Evolutionary conservation across 2,329 filamentous ascomycete species (phyloP).

Genomic region (Graphilbum ipis-grandicollis): DNA sequence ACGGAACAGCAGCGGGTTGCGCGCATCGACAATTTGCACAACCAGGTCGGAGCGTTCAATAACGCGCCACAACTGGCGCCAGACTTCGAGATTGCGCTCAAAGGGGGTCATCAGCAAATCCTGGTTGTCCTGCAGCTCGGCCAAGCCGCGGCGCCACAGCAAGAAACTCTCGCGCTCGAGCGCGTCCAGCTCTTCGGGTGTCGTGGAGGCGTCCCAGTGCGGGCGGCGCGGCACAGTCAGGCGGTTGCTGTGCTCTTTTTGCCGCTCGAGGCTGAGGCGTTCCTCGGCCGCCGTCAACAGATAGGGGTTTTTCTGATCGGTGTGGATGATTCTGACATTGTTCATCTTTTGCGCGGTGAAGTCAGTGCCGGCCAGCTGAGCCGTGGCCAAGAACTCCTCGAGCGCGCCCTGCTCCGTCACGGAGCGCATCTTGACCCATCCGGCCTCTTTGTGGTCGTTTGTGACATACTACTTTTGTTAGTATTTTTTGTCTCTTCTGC

Average conservation of each 20-base stretch:
- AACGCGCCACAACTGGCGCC: slow-evolving; percentile 94
- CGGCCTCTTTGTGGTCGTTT: slow-evolving; percentile 75
- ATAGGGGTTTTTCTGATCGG: slow-evolving; percentile 90
- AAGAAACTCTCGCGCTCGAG: slow-evolving; percentile 68
- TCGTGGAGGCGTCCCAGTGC: slow-evolving; percentile 74
- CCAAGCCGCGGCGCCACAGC: slow-evolving; percentile 76
- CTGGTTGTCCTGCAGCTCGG: slow-evolving; percentile 83
- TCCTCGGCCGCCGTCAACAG: slow-evolving; percentile 76
- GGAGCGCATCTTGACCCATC: slow-evolving; percentile 99
- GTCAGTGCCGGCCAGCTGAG: slow-evolving; percentile 92
- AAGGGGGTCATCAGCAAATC: slow-evolving; percentile 96
- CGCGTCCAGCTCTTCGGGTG: slow-evolving; percentile 61
- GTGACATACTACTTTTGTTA: slow-evolving; percentile 52
- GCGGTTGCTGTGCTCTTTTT: slow-evolving; percentile 59
- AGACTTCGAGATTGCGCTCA: slow-evolving; percentile 92
- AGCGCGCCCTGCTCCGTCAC: slow-evolving; percentile 93
- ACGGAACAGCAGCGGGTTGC: slow-evolving; percentile 85
- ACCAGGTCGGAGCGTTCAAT: slow-evolving; percentile 92
- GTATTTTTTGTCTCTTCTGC: no score
- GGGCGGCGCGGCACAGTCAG: slow-evolving; percentile 84
- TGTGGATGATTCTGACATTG: slow-evolving; percentile 97
- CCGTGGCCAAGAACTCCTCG: slow-evolving; percentile 91
- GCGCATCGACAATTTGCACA: slow-evolving; percentile 94
- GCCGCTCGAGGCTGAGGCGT: slow-evolving; percentile 58
- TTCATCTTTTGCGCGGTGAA: slow-evolving; percentile 99